Percentiles rank a stretch among this genome's conserved stretches.
These are phyloP conservation scores for Sporothrix humicola DNA, from an alignment of 2,329 filamentous ascomycete genomes.

Conservation along the genomic window DNA sequence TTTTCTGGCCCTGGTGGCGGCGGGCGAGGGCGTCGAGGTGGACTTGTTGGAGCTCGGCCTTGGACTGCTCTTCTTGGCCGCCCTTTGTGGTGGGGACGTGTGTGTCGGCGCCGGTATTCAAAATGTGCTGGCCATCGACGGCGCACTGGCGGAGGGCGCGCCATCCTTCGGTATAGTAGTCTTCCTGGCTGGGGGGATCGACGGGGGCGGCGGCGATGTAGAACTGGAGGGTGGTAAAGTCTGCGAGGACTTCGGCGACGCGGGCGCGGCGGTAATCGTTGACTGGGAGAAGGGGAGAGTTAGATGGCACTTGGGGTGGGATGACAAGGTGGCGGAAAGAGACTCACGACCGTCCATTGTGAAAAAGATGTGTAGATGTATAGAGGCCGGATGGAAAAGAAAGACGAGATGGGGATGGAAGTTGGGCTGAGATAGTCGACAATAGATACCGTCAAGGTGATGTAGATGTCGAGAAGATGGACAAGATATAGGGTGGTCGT, in stretches of 20 bases:
- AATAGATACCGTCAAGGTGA: neutral
- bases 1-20: slow-evolving; percentile 68
- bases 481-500: neutral
- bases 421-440: neutral
- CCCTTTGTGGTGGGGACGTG: slow-evolving; percentile 60
- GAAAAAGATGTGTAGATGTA: neutral
- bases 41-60: slow-evolving; percentile 67
- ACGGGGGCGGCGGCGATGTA: slow-evolving; percentile 64
- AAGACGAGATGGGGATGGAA: neutral
- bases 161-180: slow-evolving; percentile 70
- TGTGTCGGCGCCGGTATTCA: slow-evolving; percentile 68
- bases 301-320: neutral
- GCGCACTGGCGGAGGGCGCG: slow-evolving; percentile 65
- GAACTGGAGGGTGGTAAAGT: slow-evolving; percentile 67
- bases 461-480: neutral
- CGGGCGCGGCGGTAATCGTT: slow-evolving; percentile 65
- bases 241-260: slow-evolving; percentile 66
- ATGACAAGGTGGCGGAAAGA: neutral
- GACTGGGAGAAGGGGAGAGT: slow-evolving; percentile 48
- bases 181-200: slow-evolving; percentile 60
- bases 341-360: slow-evolving; percentile 39
- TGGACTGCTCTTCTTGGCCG: slow-evolving; percentile 63
- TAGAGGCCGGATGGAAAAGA: neutral
- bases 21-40: slow-evolving; percentile 65
- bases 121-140: slow-evolving; percentile 67